phyloP scores from a whole-genome alignment of 2,329 filamentous ascomycete species.

The Colletotrichum chrysophilum region DNA sequence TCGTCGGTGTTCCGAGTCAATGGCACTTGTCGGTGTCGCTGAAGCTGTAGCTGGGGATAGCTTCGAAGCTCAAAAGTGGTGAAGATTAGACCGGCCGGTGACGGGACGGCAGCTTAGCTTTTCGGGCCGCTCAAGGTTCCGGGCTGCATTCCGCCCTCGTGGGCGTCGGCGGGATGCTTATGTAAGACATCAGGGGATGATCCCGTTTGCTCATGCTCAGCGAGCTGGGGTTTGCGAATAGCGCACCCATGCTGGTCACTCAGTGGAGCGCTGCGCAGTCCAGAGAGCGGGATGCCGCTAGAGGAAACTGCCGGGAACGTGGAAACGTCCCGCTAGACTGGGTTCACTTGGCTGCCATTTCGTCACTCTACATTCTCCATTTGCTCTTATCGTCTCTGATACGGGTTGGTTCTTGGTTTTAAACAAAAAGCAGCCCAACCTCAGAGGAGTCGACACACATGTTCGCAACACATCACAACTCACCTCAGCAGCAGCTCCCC shows the following conservation, averaged over 20 bases:
- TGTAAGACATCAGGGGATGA: neutral
- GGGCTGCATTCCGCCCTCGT: neutral
- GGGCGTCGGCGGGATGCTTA: neutral
- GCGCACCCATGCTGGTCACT: neutral
- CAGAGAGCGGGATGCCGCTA: neutral
- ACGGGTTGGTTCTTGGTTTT: neutral
- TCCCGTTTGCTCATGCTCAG: neutral
- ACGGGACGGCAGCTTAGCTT: neutral
- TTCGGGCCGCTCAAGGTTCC: conserved; percentile 5
- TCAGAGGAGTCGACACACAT: neutral
- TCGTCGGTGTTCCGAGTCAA: neutral
- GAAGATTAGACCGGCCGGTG: neutral
- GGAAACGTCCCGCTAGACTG: neutral
- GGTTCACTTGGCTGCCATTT: neutral
- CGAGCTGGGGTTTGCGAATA: neutral
- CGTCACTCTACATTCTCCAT: neutral
- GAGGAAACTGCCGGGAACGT: neutral
- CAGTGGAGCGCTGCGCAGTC: neutral
- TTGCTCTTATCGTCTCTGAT: neutral
- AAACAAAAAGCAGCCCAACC: neutral
- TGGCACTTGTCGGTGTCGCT: neutral
- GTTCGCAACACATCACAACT: neutral
- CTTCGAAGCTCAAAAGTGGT: neutral
- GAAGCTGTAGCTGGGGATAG: neutral
- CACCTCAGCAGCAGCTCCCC: neutral